Conservation (phyloP, 148 eudicot species). For the Pharnaceum exiguum region DNA sequence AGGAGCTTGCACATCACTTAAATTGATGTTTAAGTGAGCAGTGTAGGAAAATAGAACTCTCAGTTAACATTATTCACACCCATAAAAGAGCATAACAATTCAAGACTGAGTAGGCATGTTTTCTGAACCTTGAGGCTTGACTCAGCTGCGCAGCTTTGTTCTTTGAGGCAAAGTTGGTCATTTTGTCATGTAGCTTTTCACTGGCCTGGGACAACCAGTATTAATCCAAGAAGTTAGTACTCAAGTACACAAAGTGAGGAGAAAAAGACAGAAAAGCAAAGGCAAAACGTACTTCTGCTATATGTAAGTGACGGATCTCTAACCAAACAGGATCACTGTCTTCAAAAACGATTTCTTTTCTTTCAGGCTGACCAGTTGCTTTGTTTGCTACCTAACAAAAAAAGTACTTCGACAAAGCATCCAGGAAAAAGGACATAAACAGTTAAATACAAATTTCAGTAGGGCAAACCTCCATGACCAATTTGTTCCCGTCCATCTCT, state of each 20-base stretch:
- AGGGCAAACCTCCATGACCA: slow-evolving; percentile 65
- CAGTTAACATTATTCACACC: background rate
- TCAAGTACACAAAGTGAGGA: background rate
- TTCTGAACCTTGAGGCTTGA: slow-evolving; percentile 64
- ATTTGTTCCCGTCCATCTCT: slow-evolving; percentile 91
- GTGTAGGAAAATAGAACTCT: too few relatives aligned
- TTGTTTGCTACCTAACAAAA: slow-evolving; percentile 59
- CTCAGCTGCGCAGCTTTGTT: slow-evolving; percentile 96
- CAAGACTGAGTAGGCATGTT: slow-evolving; percentile 11
- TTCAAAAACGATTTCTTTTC: slow-evolving; percentile 73
- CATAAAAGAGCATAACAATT: background rate
- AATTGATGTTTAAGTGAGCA: too few relatives aligned
- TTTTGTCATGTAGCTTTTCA: slow-evolving; percentile 78
- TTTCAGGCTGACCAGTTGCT: slow-evolving; percentile 74
- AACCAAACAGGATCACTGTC: slow-evolving; percentile 96
- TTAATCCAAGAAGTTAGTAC: background rate
- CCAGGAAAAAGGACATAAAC: background rate
- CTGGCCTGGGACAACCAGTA: slow-evolving; percentile 66
- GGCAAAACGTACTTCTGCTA: slow-evolving; percentile 90
- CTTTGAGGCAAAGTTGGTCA: slow-evolving; percentile 74
- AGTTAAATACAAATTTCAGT: slow-evolving; percentile 1
- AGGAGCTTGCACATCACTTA: too few relatives aligned
- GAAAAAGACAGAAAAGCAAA: background rate
- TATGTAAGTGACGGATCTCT: slow-evolving; percentile 84
- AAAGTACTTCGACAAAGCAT: slow-evolving; percentile 5